phyloP scores from a whole-genome alignment of 768 basidiomycete species.

The Collybia mongolica region DNA sequence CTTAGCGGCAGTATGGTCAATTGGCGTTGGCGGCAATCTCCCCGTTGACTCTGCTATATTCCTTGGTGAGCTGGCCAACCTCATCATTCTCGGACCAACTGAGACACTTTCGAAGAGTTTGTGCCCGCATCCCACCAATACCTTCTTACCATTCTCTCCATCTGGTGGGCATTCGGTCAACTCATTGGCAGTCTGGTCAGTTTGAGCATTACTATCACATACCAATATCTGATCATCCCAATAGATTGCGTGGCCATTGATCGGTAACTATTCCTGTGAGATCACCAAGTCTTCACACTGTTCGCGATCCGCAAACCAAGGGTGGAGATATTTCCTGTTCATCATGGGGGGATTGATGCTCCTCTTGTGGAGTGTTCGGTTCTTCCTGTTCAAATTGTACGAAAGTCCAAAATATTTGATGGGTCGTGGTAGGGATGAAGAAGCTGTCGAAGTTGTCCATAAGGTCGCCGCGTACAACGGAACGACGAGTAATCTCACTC shows the following conservation, averaged over 20 bases:
- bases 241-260: conserved; percentile 71
- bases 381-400: conserved; percentile 64
- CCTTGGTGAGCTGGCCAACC: conserved; percentile 43
- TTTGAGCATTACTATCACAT: neutral
- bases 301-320: conserved; percentile 53
- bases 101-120: conserved; percentile 46
- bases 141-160: conserved; percentile 68
- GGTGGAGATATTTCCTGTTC: conserved; percentile 79
- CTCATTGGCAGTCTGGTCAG: conserved; percentile 48
- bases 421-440: conserved; percentile 60
- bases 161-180: conserved; percentile 83
- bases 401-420: conserved; percentile 76
- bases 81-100: neutral
- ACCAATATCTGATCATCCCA: neutral
- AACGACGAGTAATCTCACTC: conserved; percentile 41
- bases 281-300: conserved; percentile 29
- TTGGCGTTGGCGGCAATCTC: conserved; percentile 65
- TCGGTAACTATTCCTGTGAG: conserved; percentile 66
- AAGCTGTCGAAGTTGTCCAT: conserved; percentile 62
- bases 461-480: conserved; percentile 63
- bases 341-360: conserved; percentile 72
- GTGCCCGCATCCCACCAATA: conserved; percentile 74
- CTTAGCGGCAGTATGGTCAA: conserved; percentile 55
- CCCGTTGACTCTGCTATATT: conserved; percentile 79
- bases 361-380: conserved; percentile 57